Conservation (phyloP, 2,329 filamentous ascomycete genomes). For the Nannizzia gypsea region DNA sequence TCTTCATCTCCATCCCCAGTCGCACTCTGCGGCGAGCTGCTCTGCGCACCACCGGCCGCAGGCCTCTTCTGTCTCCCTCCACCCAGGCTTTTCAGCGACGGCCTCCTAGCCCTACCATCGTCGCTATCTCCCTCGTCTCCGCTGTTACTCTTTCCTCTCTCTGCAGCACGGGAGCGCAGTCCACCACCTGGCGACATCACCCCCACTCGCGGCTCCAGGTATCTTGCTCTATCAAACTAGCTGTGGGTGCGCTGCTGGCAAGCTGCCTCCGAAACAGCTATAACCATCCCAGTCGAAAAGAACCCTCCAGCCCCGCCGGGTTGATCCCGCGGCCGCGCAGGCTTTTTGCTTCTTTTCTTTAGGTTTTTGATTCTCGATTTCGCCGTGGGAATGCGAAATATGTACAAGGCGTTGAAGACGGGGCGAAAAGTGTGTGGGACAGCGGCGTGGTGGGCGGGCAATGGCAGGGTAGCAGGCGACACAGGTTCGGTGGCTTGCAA, state of each 20-base stretch:
- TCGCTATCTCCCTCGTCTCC: neutral
- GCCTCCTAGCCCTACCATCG: neutral
- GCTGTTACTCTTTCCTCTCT: neutral
- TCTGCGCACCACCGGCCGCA: constrained; percentile 32
- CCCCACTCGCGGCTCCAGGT: neutral
- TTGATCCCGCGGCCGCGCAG: neutral
- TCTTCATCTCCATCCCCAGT: constrained; percentile 36
- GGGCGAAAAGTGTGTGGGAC: neutral
- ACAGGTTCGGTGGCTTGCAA: neutral
- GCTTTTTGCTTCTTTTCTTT: neutral
- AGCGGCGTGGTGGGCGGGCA: neutral
- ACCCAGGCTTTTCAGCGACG: neutral
- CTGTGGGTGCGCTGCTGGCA: neutral
- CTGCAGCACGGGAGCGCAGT: neutral
- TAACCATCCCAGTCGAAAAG: constrained; percentile 8
- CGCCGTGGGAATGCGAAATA: neutral
- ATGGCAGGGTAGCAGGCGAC: neutral
- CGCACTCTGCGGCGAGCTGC: constrained; percentile 34
- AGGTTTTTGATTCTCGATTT: neutral
- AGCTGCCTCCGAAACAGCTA: constrained; percentile 14
- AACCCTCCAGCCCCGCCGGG: neutral
- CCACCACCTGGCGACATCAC: neutral
- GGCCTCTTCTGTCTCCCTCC: constrained; percentile 3
- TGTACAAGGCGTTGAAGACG: neutral
- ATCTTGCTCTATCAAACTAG: neutral